phyloP scores from a whole-genome alignment of 2,329 filamentous ascomycete genomes.

The Pseudocercospora crystallina region DNA sequence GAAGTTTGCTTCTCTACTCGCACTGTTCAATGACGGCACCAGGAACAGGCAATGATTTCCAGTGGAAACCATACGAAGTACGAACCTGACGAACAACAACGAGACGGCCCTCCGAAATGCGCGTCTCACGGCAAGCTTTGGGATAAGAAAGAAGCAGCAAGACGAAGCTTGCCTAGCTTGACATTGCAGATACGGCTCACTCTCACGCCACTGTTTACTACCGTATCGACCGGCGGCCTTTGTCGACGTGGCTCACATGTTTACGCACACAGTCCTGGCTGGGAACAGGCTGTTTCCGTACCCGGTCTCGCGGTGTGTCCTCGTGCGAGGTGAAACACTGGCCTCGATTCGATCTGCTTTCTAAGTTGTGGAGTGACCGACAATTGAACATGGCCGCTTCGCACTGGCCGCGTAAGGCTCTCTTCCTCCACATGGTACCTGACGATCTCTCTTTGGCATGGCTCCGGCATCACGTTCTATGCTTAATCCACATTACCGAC shows the following conservation, averaged over 20 bases:
- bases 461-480: background rate
- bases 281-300: background rate
- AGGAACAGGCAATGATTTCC: background rate
- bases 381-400: background rate
- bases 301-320: background rate
- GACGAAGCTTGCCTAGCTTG: too few relatives aligned
- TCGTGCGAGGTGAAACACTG: background rate
- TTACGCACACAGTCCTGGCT: background rate
- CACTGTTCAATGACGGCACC: slow-evolving; percentile 3
- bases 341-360: background rate
- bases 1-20: background rate
- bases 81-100: background rate
- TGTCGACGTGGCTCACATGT: background rate
- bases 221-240: background rate
- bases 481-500: background rate
- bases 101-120: background rate
- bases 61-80: background rate
- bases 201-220: background rate
- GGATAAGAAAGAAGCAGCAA: background rate
- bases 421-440: background rate
- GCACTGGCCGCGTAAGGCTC: slow-evolving; percentile 10
- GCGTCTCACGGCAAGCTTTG: too few relatives aligned
- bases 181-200: too few relatives aligned
- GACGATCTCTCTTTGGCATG: slow-evolving; percentile 2
- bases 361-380: background rate